Base-by-base conservation (phyloP, 1,139 yeast genomes). In the Debaryomyces nepalensis region DNA sequence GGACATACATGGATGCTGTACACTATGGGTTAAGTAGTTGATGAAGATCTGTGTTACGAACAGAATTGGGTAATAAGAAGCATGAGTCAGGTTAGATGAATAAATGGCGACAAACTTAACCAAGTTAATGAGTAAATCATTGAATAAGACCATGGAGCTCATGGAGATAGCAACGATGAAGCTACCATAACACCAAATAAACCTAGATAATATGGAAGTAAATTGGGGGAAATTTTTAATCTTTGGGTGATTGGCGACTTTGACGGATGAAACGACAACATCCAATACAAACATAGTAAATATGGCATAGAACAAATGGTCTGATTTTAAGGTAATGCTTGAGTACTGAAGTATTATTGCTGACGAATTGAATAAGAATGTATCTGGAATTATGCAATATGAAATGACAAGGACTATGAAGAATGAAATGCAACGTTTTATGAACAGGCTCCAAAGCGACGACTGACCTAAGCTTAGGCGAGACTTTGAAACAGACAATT, bases 121-220 rank as follows among this genome's bases (percentile, higher is more conserved):
- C 33, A 54, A 34, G 46, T 62, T 64, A 27, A 55, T 42, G 14
- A 64, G 44, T 2, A 58, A 49, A 45, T 66, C 69, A 26, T 54
- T 54, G 24, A 56, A 55, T 9, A 61, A 40, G 7, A 58, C 40
- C 46, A 58, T 37, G 12, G 51, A 44, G 10, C 43, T 36, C 24
- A 51, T 46, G 6, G 57, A 33, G 5, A 51, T n/a, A 5, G 47
- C 21, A 10, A 61, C 31, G 8, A 62, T 47, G 11, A 53, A 38
- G 39, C 61, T 52, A 36, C 54, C 42, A 46, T 64, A 64, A 26
- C 53, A 45, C 64, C 64, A 61, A 6, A 53, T 49, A 41, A 62
- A 60, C 37, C 53, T 49, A 32, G 54, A 39, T 16, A 57, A 36
- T 12, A 56, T 38, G 22, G 46, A 39, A 5, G 37, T 34, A 15